Conservation (phyloP, 306 rosid genomes). For the Alnus rubra region DNA sequence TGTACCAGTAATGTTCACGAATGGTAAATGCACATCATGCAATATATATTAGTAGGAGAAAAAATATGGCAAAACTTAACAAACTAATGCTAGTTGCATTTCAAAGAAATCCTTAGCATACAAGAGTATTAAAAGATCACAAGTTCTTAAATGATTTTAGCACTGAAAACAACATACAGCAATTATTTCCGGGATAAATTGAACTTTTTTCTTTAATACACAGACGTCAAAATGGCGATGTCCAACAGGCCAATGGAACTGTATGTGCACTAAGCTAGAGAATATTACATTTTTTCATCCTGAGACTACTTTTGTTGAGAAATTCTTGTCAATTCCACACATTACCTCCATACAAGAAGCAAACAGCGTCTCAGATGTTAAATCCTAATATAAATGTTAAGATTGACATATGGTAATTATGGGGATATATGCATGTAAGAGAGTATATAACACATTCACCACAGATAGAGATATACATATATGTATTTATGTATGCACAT, state of each 20-base stretch:
- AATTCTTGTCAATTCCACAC: too few relatives aligned
- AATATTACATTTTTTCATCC: too few relatives aligned
- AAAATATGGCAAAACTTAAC: background rate
- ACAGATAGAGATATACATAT: background rate
- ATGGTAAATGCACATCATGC: slow-evolving; percentile 13
- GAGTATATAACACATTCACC: background rate
- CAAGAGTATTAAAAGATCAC: background rate
- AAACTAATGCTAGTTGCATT: background rate
- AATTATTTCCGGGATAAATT: background rate
- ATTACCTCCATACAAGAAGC: too few relatives aligned
- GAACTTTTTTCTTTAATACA: background rate
- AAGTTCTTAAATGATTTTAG: background rate
- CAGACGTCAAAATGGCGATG: background rate
- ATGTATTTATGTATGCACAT: background rate
- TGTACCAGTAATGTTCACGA: slow-evolving; percentile 17
- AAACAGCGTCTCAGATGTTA: too few relatives aligned
- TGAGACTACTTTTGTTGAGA: too few relatives aligned
- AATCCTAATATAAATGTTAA: too few relatives aligned
- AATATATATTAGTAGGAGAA: background rate
- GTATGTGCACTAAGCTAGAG: background rate
- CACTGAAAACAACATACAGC: background rate
- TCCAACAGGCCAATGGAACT: background rate
- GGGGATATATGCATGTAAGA: background rate
- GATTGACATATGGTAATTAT: background rate
- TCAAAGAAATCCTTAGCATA: background rate